Evolutionary conservation across 805 yeast genomes (phyloP), one percentile per base, ranked within the genome.

Genomic region (Maudiozyma saulgeensis): DNA sequence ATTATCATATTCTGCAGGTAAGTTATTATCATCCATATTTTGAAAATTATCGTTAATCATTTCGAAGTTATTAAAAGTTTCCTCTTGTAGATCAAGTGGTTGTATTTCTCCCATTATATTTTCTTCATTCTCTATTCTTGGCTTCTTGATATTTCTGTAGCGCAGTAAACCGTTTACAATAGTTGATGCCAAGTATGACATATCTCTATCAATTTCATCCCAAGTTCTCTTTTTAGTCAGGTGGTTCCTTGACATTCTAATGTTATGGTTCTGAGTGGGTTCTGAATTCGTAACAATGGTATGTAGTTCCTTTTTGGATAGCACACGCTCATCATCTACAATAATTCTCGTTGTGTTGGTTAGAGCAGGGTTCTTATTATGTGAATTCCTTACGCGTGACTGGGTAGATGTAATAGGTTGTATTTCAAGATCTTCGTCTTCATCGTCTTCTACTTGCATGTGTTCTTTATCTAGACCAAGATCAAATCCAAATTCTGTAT

Each of bases 401-500:
- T 18, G 26, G 3, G 15, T 39, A n/a, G 58, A 55, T 19, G 60
- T 67, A 21, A 60, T 48, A 44, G 59, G 66, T 49, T 64, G 68
- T 9, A 39, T 49, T n/a, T 44, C 47, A 11, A 50, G 73, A 42
- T 54, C 62, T n/a, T 60, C 65, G 40, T 62, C 63, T 16, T 19
- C 15, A 12, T 26, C 38, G 6, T 66, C 68, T 35, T 19, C 38
- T 8, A 7, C 21, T 21, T 12, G 65, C 68, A 21, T 49, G 46
- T 41, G 72, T 39, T 62, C 69, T 45, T 70, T 61, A 12, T 70
- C 76, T 45, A 71, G 63, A 46, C 73, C 78, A 44, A 81, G 68
- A 56, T 80, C 82, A 43, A 82, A 69, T 26, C 77, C 82, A 49
- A 79, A 66, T 49, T 78, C 83, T 32, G 71, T 59, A 16, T 56